Base-by-base conservation (phyloP, 768 basidiomycete genomes). In the Lanmaoa rubissima region DNA sequence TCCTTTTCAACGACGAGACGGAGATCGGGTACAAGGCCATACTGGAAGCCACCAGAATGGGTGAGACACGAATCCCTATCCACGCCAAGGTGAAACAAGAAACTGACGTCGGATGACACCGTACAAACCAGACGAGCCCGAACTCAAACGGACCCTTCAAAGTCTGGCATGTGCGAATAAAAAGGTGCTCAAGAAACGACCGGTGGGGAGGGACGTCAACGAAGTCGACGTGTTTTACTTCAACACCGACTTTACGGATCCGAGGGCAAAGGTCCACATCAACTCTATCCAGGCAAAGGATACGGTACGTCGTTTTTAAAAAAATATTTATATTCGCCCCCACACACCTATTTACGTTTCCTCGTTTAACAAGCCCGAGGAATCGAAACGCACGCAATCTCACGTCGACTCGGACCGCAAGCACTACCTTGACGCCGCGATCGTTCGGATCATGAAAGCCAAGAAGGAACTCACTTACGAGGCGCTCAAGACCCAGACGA, bases 211-310 rank as follows among this genome's bases (percentile, higher is more conserved):
- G 61, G 94, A 96, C 21, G 86, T 99, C 39, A 70, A 84, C 31
- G 83, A 87, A 35, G 75, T 70, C 2, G 97, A 98, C 65, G 68
- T 81, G 43, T 98, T 99, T 70, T 72, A 74, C 34, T 94, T 88
- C 76, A 97, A 98, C 69, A 75, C 80, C 32, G 84, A 84, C 10
- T 98, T 98, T 71, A 83, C 84, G 31, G 90, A 96, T 64, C 79
- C 87, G 8, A 79, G 83, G 41, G 73, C 84, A 38, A 91, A 87
- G 63, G 82, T 99, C 40, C 92, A 92, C 72, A 95, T 98, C 75
- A 96, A 94, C 67, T 91, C 94, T 21, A 96, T 99, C 48, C 97
- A 98, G 71, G 89, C 87, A 16, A 94, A 94, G 68, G 89, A 95
- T 62, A 86, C 93, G 58, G 93, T 95, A 66, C 57, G 88, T 74